Evolutionary conservation across 139 green algal species (phyloP).

Genomic region (Asterochloris erici): DNA sequence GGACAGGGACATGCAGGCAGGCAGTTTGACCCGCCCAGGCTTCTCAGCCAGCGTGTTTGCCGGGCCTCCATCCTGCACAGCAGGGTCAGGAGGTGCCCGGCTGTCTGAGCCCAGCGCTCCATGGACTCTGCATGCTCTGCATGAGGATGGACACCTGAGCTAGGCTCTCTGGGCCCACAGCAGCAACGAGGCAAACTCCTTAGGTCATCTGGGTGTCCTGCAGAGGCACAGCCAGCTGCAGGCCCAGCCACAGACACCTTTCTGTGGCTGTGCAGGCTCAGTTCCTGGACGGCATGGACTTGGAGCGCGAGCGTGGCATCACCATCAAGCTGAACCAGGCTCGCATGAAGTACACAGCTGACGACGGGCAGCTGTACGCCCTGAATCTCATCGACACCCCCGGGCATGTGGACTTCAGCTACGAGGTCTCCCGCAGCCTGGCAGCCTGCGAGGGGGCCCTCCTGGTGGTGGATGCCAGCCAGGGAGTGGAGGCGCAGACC

Average conservation of each 20-base stretch:
- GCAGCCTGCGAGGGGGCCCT: conserved; percentile 95
- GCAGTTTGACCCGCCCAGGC: not conserved
- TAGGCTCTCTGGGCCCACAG: too few relatives aligned
- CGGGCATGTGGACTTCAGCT: conserved; percentile 88
- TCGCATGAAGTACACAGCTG: conserved; percentile 84
- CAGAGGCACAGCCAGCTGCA: too few relatives aligned
- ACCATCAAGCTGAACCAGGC: conserved; percentile 96
- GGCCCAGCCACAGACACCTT: too few relatives aligned
- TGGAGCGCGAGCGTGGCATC: conserved; percentile 82
- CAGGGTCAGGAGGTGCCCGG: too few relatives aligned
- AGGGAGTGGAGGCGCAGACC: conserved; percentile 98
- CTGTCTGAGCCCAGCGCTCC: too few relatives aligned
- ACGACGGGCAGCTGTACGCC: conserved; percentile 57
- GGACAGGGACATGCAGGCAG: conserved; percentile 71
- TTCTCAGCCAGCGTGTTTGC: too few relatives aligned
- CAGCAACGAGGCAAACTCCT: too few relatives aligned
- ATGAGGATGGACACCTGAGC: too few relatives aligned
- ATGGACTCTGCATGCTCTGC: too few relatives aligned
- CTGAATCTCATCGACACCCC: conserved; percentile 93
- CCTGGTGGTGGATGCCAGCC: conserved; percentile 94
- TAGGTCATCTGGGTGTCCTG: too few relatives aligned
- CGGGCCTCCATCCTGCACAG: too few relatives aligned
- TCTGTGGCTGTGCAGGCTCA: conserved; percentile 61
- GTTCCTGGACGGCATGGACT: conserved; percentile 89
- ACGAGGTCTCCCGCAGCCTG: conserved; percentile 89